These are phyloP conservation scores for Prunella vulgaris DNA, from an alignment of 257 asterid genomes.

Conservation along the genomic window DNA sequence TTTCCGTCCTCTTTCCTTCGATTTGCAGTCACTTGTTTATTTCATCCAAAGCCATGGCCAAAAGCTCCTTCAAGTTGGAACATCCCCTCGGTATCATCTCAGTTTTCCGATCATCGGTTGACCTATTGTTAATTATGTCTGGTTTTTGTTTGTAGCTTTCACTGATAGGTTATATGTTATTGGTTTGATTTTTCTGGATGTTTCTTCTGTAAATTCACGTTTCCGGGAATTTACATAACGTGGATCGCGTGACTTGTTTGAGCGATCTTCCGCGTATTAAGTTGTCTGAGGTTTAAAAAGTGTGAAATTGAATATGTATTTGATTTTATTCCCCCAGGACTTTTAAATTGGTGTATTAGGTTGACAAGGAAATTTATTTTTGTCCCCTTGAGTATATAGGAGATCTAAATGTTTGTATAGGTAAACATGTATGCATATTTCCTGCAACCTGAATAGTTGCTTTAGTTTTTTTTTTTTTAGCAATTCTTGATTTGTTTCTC, in stretches of 20 bases:
- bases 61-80: slow-evolving; percentile 65
- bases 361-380: background rate
- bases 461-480: background rate
- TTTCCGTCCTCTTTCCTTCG: slow-evolving; percentile 2
- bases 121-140: slow-evolving; percentile 6
- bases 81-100: slow-evolving; percentile 59
- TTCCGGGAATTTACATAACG: background rate
- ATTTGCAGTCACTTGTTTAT: slow-evolving; percentile 17
- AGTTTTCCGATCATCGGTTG: slow-evolving; percentile 13
- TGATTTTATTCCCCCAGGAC: background rate
- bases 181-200: background rate
- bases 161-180: background rate
- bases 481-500: background rate
- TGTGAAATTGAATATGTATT: background rate
- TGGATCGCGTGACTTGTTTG: background rate
- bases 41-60: slow-evolving; percentile 45
- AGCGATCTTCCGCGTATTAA: background rate
- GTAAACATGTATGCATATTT: background rate
- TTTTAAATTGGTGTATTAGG: background rate
- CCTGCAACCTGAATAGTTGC: background rate
- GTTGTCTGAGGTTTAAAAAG: background rate
- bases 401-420: background rate
- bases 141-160: background rate
- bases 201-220: background rate
- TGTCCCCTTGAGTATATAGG: too few relatives aligned